A percentile compares a stretch with the other conserved stretches of the same genome.
phyloP scores from a whole-genome alignment of 108 stramenopile species.

The Nannochloropsis salina region DNA sequence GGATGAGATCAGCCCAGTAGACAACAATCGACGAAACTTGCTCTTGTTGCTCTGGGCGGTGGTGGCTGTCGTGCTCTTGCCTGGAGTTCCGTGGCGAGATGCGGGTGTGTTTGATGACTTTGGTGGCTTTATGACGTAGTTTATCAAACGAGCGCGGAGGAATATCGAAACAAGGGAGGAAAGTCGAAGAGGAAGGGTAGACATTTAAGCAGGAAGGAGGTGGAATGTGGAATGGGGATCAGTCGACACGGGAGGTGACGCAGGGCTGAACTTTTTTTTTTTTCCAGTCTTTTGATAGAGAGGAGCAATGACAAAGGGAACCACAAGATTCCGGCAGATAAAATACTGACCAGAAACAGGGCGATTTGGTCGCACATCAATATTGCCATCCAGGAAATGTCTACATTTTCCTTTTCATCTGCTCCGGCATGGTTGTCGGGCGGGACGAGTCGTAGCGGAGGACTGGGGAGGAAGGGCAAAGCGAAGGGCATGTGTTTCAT shows the following conservation, averaged over 20 bases:
- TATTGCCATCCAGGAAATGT: neutral
- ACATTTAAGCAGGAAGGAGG: neutral
- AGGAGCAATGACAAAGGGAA: neutral
- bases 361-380: neutral
- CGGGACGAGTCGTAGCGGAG: too few species aligned
- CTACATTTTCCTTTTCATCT: neutral
- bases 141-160: neutral
- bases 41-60: neutral
- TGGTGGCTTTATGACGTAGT: neutral
- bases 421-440: too few species aligned
- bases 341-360: neutral
- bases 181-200: neutral
- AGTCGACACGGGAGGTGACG: neutral
- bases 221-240: neutral
- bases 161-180: neutral
- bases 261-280: neutral
- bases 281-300: neutral
- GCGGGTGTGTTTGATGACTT: slow-evolving; percentile 1
- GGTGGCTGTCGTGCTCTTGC: slow-evolving; percentile 12
- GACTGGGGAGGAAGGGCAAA: too few species aligned
- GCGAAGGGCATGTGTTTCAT: too few species aligned
- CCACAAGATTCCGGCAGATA: neutral
- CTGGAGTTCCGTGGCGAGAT: neutral
- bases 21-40: slow-evolving; percentile 12
- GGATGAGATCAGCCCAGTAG: slow-evolving; percentile 19